Conservation (phyloP, 208 protist genomes). For the Acanthamoeba quina region DNA sequence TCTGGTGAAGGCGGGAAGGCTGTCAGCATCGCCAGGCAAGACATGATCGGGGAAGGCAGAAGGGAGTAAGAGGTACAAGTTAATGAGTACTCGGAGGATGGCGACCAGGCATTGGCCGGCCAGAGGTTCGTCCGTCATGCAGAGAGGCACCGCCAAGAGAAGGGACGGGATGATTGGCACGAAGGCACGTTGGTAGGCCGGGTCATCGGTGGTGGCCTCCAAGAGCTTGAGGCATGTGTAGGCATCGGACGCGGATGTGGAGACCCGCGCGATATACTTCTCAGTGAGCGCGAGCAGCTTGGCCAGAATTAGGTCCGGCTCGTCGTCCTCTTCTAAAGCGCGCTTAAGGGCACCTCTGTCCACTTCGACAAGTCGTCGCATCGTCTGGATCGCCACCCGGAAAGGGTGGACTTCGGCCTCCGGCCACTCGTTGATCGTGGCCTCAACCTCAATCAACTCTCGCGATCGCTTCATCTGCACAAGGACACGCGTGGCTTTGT, state of each 20-base stretch:
- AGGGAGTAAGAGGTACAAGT: neutral
- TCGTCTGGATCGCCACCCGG: slow-evolving; percentile 30
- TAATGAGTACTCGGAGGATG: slow-evolving; percentile 16
- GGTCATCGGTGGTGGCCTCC: slow-evolving; percentile 25
- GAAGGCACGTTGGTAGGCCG: neutral
- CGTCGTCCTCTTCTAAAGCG: neutral
- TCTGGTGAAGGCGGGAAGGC: neutral
- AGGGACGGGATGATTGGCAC: neutral
- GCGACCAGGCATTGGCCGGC: neutral
- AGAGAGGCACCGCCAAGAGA: neutral
- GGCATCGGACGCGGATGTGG: neutral
- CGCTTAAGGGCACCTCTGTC: neutral
- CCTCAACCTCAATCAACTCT: slow-evolving; percentile 18
- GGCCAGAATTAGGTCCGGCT: neutral
- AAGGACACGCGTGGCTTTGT: neutral
- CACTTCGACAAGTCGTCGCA: slow-evolving; percentile 25
- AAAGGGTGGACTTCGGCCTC: neutral
- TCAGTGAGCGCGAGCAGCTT: neutral
- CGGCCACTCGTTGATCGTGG: neutral
- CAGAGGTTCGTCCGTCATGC: neutral
- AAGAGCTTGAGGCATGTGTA: neutral
- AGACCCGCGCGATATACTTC: neutral
- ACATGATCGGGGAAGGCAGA: neutral
- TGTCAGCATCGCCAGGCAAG: neutral
- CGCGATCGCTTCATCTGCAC: neutral